Percentiles rank a stretch among this genome's conserved stretches.
Evolutionary conservation across 495 filamentous ascomycete genomes (phyloP).

Genomic region (Extremus antarcticus): DNA sequence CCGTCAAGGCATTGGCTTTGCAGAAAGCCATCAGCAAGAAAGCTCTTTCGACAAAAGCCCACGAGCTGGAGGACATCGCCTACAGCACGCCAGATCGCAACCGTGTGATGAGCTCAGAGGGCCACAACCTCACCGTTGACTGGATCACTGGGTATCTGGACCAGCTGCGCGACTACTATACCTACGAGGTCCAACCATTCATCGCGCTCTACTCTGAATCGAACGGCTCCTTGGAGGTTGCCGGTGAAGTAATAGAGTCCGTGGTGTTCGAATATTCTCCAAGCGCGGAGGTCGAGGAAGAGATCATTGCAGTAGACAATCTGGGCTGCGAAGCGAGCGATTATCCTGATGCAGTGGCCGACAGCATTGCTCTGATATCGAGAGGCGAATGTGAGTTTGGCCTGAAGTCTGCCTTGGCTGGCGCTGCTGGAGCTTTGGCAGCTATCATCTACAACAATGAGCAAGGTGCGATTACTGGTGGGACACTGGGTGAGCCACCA

Average conservation of each 20-base stretch:
- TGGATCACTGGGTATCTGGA: constrained; percentile 40
- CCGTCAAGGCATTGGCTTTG: not conserved
- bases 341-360: constrained; percentile 43
- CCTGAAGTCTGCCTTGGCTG: constrained; percentile 48
- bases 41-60: constrained; percentile 31
- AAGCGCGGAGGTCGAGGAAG: constrained; percentile 35
- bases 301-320: constrained; percentile 40
- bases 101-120: constrained; percentile 48
- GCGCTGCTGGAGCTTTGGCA: constrained; percentile 47
- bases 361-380: constrained; percentile 50
- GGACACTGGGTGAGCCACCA: constrained; percentile 45
- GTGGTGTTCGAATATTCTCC: constrained; percentile 38
- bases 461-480: constrained; percentile 28
- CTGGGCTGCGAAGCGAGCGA: constrained; percentile 48
- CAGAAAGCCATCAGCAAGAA: constrained; percentile 18
- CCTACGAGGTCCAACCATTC: constrained; percentile 50
- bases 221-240: constrained; percentile 24
- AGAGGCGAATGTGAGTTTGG: constrained; percentile 54
- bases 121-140: constrained; percentile 54
- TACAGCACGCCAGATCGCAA: constrained; percentile 39
- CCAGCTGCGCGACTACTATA: constrained; percentile 48
- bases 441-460: constrained; percentile 59
- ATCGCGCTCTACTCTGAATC: constrained; percentile 30
- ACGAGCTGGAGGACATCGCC: constrained; percentile 37
- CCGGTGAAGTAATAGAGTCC: constrained; percentile 24